Evolutionary conservation across 345 rosid species (phyloP).

Genomic region (Dipteronia sinensis): DNA sequence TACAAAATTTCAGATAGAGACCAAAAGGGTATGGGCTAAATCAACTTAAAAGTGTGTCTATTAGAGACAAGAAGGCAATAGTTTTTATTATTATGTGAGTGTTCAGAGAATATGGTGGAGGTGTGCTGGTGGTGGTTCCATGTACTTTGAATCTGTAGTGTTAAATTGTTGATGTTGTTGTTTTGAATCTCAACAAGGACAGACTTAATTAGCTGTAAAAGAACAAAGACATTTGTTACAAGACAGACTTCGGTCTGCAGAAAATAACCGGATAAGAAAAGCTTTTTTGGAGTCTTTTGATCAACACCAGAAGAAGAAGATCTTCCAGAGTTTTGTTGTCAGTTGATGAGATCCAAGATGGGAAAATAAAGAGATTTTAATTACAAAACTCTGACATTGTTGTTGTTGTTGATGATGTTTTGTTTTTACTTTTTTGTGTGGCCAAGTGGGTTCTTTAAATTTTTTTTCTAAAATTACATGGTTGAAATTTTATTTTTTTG

Average conservation of each 20-base stretch:
- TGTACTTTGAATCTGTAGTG: slow-evolving; percentile 58
- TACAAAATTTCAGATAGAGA: slow-evolving; percentile 29
- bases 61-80: slow-evolving; percentile 52
- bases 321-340: slow-evolving; percentile 42
- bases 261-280: slow-evolving; percentile 36
- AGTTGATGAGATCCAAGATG: slow-evolving; percentile 48
- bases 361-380: slow-evolving; percentile 30
- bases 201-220: slow-evolving; percentile 49
- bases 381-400: slow-evolving; percentile 41
- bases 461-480: slow-evolving; percentile 19
- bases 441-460: slow-evolving; percentile 16
- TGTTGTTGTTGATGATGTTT: slow-evolving; percentile 2
- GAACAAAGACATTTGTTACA: slow-evolving; percentile 31
- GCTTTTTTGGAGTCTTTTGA: slow-evolving; percentile 26
- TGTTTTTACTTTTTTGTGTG: slow-evolving; percentile 15
- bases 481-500: slow-evolving; percentile 16
- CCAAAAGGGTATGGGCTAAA: slow-evolving; percentile 70
- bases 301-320: slow-evolving; percentile 43
- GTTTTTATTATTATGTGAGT: slow-evolving; percentile 44
- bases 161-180: too few relatives aligned
- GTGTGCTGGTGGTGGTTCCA: slow-evolving; percentile 30
- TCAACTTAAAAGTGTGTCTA: slow-evolving; percentile 38
- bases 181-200: slow-evolving; percentile 24
- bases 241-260: slow-evolving; percentile 42
- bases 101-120: slow-evolving; percentile 58